These are phyloP conservation scores for Wakefieldia striispora DNA, from an alignment of 768 basidiomycete species.

Conservation along the genomic window DNA sequence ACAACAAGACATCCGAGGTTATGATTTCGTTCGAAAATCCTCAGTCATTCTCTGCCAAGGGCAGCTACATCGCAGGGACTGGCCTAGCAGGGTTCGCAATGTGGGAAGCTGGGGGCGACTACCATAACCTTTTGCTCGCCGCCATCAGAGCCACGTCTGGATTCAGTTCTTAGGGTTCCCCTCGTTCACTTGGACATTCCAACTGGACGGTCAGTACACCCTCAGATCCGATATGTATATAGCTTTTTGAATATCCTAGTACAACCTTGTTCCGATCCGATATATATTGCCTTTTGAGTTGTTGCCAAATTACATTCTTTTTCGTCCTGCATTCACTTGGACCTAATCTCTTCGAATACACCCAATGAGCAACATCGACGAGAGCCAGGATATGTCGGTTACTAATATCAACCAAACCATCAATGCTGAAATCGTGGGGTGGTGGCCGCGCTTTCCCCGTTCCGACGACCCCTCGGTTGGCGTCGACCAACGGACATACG, in stretches of 20 bases:
- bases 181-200: background rate
- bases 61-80: constrained; percentile 49
- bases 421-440: background rate
- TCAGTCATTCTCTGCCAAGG: constrained; percentile 58
- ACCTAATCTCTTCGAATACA: too few relatives aligned
- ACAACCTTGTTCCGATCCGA: too few relatives aligned
- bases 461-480: constrained; percentile 24
- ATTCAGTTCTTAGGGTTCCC: background rate
- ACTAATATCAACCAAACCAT: background rate
- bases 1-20: constrained; percentile 51
- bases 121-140: constrained; percentile 57
- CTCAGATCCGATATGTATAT: too few relatives aligned
- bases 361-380: constrained; percentile 6
- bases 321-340: too few relatives aligned
- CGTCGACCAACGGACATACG: constrained; percentile 37
- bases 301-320: too few relatives aligned
- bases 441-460: constrained; percentile 26
- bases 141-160: constrained; percentile 38
- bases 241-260: too few relatives aligned
- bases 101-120: constrained; percentile 73
- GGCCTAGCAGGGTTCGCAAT: constrained; percentile 66
- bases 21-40: constrained; percentile 68
- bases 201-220: background rate
- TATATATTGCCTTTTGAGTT: too few relatives aligned
- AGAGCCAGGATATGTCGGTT: background rate